Evolutionary conservation across 192 early-diverging fungal species (phyloP), one percentile per base, ranked within the genome.

Genomic region (Hyaloraphidium curvatum): DNA sequence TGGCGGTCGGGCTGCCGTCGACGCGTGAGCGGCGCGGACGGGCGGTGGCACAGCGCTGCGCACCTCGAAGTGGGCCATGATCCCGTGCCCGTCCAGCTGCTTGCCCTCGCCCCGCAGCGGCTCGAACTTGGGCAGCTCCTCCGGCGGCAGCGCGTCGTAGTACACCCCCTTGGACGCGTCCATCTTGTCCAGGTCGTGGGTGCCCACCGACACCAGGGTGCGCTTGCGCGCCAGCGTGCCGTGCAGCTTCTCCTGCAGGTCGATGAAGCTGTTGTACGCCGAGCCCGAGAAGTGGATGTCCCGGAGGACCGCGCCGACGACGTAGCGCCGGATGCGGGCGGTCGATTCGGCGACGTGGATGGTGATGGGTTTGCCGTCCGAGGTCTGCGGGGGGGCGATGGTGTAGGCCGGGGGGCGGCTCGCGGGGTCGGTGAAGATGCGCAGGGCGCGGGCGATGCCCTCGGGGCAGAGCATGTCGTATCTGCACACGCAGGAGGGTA

Each of bases 231-330:
- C 91, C 56, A 99, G 80, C 70, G 91, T 99, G 63, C 81, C 80
- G 73, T 99, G 92, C 40, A 99, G 79, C 75, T 95, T 99, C 61
- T 97, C 92, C 67, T 99, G 95, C 37, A 97, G 69, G 54, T 95
- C 91, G 57, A 99, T 99, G 69, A 99, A 97, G 58, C 80, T 84
- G 64, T 91, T 73, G 71, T 99, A 96, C 56, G 73, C 71, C 53
- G 76, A 77, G 50, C 82, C 66, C 21, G 77, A 85, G 61, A 99
- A 85, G 52, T 59, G 71, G 37, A 99, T 73, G 56, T 84, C 74
- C 56, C 95, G 80, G 54, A 99, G 72, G 55, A 99, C 70, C 29
- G 92, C 95, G 26, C 81, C 79, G 17, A 95, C 95, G 19, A 88
- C 75, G 54, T 69, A 79, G 19, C 89, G 90, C 50, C 95, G 76